These are phyloP conservation scores for Strobilomyces echinocephalus DNA, from an alignment of 768 basidiomycete genomes.

Conservation along the genomic window DNA sequence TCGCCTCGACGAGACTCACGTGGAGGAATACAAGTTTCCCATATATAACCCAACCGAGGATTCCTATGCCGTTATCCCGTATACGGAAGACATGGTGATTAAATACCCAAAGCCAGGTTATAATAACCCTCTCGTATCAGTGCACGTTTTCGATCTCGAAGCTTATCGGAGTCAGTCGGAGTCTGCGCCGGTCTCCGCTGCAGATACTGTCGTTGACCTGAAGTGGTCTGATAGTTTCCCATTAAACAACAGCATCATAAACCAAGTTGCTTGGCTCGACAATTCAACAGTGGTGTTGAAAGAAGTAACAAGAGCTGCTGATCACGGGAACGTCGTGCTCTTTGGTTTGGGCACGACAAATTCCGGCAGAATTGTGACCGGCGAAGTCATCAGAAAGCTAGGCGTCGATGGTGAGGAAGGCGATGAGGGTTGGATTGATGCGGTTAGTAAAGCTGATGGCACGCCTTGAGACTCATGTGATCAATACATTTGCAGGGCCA, in stretches of 20 bases:
- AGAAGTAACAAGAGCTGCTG: slow-evolving; percentile 81
- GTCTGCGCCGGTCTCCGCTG: slow-evolving; percentile 27
- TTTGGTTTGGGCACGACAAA: slow-evolving; percentile 51
- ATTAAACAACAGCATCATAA: slow-evolving; percentile 62
- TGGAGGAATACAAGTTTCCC: slow-evolving; percentile 83
- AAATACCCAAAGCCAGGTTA: slow-evolving; percentile 89
- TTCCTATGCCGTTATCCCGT: slow-evolving; percentile 68
- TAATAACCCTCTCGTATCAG: slow-evolving; percentile 79
- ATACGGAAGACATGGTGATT: slow-evolving; percentile 60
- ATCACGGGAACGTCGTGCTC: slow-evolving; percentile 71
- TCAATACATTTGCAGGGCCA: slow-evolving; percentile 44
- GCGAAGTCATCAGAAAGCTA: slow-evolving; percentile 66
- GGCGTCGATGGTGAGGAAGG: slow-evolving; percentile 82
- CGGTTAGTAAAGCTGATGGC: slow-evolving; percentile 45
- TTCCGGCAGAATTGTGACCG: slow-evolving; percentile 31
- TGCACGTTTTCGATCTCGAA: slow-evolving; percentile 77
- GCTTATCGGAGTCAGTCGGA: slow-evolving; percentile 40
- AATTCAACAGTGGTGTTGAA: slow-evolving; percentile 70
- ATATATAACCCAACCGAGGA: slow-evolving; percentile 85
- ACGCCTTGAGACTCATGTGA: slow-evolving; percentile 10
- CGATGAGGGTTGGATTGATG: slow-evolving; percentile 93
- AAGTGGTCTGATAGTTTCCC: slow-evolving; percentile 62
- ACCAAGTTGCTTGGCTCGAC: slow-evolving; percentile 86
- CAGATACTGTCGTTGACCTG: slow-evolving; percentile 49
- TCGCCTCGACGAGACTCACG: slow-evolving; percentile 80